Evolutionary conservation across 2,329 filamentous ascomycete species (phyloP).

Genomic region (Pseudogymnoascus sp.): DNA sequence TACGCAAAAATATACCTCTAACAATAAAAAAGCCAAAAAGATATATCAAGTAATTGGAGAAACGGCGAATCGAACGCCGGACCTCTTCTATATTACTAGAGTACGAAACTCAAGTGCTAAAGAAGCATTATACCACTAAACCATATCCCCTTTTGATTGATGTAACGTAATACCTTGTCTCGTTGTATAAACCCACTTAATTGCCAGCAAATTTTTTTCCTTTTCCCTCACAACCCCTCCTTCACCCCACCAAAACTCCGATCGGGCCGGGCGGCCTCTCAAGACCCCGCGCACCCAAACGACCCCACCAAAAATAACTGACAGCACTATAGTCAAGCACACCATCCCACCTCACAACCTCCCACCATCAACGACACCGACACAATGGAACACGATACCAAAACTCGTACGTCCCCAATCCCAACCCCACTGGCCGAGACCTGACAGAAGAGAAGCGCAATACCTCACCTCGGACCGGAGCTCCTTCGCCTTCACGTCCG

Average conservation of each 20-base stretch:
- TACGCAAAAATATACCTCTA: background rate
- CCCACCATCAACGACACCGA: background rate
- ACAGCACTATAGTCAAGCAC: background rate
- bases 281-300: background rate
- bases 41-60: slow-evolving; percentile 3
- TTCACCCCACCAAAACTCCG: background rate
- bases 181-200: background rate
- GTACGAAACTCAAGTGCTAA: slow-evolving; percentile 4
- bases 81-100: slow-evolving; percentile 5
- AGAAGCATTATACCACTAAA: slow-evolving; percentile 5
- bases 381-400: slow-evolving; percentile 65
- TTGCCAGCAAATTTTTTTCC: background rate
- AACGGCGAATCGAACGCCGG: slow-evolving; percentile 5
- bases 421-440: background rate
- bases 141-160: slow-evolving; percentile 3
- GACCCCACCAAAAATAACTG: background rate
- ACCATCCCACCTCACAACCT: background rate
- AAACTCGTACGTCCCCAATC: slow-evolving; percentile 50
- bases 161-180: background rate
- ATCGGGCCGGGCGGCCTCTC: background rate
- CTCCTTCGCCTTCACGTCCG: slow-evolving; percentile 82
- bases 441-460: slow-evolving; percentile 43
- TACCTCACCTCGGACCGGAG: slow-evolving; percentile 72
- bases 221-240: background rate
- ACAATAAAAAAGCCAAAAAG: background rate